Evolutionary conservation across 1,284 basidiomycete species (phyloP).

Genomic region (Ustilago nuda): DNA sequence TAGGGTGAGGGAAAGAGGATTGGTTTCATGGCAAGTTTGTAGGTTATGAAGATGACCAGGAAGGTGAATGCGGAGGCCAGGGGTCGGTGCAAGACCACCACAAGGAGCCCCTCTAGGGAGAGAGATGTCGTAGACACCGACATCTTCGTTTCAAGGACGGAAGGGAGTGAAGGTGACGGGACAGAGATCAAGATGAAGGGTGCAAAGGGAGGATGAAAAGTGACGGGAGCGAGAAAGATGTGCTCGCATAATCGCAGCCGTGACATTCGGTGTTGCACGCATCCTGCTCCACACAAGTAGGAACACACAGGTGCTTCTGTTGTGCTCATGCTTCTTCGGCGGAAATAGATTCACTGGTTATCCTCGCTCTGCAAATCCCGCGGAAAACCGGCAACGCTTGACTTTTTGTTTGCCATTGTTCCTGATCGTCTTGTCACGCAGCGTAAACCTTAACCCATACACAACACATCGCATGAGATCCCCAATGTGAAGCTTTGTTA

Average conservation of each 20-base stretch:
- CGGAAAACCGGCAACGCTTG: not conserved
- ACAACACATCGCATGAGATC: no score
- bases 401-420: not conserved
- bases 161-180: not conserved
- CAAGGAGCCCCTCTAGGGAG: not conserved
- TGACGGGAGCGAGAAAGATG: not conserved
- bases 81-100: conserved; percentile 10
- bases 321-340: not conserved
- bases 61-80: conserved; percentile 12
- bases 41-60: conserved; percentile 22
- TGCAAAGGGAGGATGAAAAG: not conserved
- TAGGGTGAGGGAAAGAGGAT: conserved; percentile 46
- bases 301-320: not conserved
- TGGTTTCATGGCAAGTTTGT: conserved; percentile 43
- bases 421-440: not conserved
- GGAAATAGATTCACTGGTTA: not conserved
- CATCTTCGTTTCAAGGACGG: not conserved
- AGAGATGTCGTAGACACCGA: not conserved
- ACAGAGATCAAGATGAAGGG: not conserved
- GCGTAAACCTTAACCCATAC: not conserved
- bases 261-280: not conserved
- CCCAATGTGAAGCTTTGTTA: no score
- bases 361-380: not conserved
- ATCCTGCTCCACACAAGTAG: not conserved
- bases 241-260: not conserved